phyloP scores from a whole-genome alignment of 2,329 filamentous ascomycete genomes.

The Ceratocystis cacaofunesta region DNA sequence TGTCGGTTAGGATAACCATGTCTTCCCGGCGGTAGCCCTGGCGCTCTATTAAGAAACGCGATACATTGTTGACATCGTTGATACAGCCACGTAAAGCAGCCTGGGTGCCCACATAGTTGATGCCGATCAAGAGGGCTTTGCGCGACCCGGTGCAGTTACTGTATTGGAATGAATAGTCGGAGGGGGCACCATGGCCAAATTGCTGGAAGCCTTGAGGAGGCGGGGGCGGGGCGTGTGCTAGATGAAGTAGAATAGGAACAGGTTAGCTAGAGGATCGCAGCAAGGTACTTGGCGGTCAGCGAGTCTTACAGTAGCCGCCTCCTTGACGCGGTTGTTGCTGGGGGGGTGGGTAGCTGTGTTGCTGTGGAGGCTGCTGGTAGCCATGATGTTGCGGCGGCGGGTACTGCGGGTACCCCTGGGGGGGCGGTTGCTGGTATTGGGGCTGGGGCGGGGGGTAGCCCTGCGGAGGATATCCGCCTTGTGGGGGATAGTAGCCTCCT shows the following conservation, averaged over 20 bases:
- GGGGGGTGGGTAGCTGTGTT: background rate
- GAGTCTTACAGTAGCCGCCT: conserved; percentile 2
- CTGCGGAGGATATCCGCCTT: conserved; percentile 15
- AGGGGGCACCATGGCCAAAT: conserved; percentile 68
- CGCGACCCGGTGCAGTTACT: conserved; percentile 77
- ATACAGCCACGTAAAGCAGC: conserved; percentile 45
- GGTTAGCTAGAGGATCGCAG: conserved; percentile 8
- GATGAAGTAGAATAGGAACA: conserved; percentile 28
- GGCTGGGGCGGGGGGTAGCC: conserved; percentile 9
- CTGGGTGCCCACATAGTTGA: conserved; percentile 45
- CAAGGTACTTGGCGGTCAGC: background rate
- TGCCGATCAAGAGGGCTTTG: conserved; percentile 44
- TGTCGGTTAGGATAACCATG: conserved; percentile 43
- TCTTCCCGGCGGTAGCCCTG: conserved; percentile 43
- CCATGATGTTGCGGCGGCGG: conserved; percentile 7
- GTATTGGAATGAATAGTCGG: conserved; percentile 74
- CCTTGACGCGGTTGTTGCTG: conserved; percentile 1
- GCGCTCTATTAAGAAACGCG: conserved; percentile 37
- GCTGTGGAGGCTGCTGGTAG: conserved; percentile 15
- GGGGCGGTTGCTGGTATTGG: conserved; percentile 4
- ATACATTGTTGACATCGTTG: conserved; percentile 47
- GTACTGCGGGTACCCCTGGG: background rate
- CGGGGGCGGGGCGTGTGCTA: conserved; percentile 37
- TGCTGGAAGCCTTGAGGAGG: conserved; percentile 53
- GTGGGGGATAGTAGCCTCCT: conserved; percentile 18